These are phyloP conservation scores for Ogataea wickerhamii DNA, from an alignment of 805 yeast species.

Conservation along the genomic window DNA sequence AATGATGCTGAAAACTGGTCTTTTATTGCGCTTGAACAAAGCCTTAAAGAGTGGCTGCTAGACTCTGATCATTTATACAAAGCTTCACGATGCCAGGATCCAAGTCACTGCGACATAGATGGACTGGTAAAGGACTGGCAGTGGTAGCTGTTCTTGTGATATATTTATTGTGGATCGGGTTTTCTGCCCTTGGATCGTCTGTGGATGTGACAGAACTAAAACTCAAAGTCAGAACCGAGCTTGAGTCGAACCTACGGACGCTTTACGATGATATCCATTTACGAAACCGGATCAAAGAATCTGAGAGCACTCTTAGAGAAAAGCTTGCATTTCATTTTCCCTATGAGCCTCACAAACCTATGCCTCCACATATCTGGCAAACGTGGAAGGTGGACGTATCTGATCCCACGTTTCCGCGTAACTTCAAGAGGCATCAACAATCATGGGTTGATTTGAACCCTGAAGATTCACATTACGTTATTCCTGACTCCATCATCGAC, in stretches of 20 bases:
- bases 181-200: constrained; percentile 1
- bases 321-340: constrained; percentile 73
- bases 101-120: constrained; percentile 2
- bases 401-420: constrained; percentile 54
- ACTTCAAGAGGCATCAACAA: constrained; percentile 46
- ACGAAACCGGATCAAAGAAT: constrained; percentile 15
- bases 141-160: constrained; percentile 8
- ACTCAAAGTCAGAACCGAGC: constrained; percentile 8
- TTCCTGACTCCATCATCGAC: constrained; percentile 61
- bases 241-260: constrained; percentile 15
- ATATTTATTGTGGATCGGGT: constrained; percentile 7
- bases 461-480: constrained; percentile 64
- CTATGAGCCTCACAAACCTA: constrained; percentile 57
- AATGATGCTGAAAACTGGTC: no score
- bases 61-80: no score
- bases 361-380: constrained; percentile 89
- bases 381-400: constrained; percentile 77
- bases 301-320: constrained; percentile 36
- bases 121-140: constrained; percentile 8
- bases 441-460: constrained; percentile 66
- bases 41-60: no score
- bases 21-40: no score
- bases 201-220: not conserved
- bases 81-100: not conserved
- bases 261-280: constrained; percentile 10